Base-by-base conservation (phyloP, 2,329 filamentous ascomycete genomes). In the Plectosphaerella cucumerina region DNA sequence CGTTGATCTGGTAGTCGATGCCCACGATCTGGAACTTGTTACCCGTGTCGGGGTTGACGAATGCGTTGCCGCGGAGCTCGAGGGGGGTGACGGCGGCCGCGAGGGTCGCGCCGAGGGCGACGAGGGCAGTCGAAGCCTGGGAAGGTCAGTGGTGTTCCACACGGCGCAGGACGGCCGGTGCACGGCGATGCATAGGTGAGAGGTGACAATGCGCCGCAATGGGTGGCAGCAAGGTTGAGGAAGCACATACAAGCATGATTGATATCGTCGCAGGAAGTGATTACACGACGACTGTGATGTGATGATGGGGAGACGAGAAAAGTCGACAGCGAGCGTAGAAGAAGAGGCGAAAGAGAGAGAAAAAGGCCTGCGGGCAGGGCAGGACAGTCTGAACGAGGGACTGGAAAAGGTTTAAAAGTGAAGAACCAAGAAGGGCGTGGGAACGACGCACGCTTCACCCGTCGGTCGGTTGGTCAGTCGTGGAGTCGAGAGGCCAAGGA, bases 1-100 rank as follows among this genome's bases (percentile, higher is more conserved):
- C 85, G 54, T 82, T 84, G 42, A 84, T 84, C 65, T 87, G 85
- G 70, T 87, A 88, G 62, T 84, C 85, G 58, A 85, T 77, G 59
- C 85, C 85, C 47, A 85, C 76, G 53, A 88, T 75, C 70, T 86
- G 81, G 69, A 86, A 86, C 55, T 77, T 77, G 60, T 81, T 73
- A 53, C 81, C 80, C 20, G 75, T 80, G 52, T 69, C 68, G 41
- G 78, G 70, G 67, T 85, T 82, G 65, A 86, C 73, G 53, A 87
- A 84, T 61, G 82, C 71, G 53, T 72, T 74, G 57, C 80, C 81
- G 52, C 79, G 61, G 54, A 85, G 74, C 53, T 76, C 73, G 48
- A 87, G 75, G 10, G 81, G 67, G 53, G 74, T 74, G 48, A 87
- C 80, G 48, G 84, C 84, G 48, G 73, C 70, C 47, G 75, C 78